Base-by-base conservation (phyloP, 768 basidiomycete species). In the Tricholomella constricta region DNA sequence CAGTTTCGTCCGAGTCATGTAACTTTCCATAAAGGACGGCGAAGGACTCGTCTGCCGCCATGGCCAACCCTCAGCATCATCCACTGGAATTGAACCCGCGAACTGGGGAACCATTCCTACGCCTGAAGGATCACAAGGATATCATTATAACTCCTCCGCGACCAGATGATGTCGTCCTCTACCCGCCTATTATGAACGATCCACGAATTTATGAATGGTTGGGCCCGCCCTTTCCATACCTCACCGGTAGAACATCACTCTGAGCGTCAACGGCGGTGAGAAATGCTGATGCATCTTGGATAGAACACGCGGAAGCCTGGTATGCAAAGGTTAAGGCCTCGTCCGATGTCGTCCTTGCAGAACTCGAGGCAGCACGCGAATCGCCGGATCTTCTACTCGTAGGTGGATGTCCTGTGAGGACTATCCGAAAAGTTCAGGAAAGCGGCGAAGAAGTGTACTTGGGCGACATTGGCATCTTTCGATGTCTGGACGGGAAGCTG, bases 121-220 rank as follows among this genome's bases (percentile, higher is more conserved):
- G 78, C 10, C 73, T 88, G 19, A 62, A 58, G 52, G 58, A 69
- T 31, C 82, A 82, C 34, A 71, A 75, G 49, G 74, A 81, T 52
- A 80, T 86, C 56, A 78, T 87, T 50, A 55, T 87, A 32, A 87
- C 85, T 6, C 79, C 85, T 15, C 81, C 81, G 15, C 80, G 85
- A 35, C 46, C 11, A 65, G 72, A 23, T 46, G 60, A 58, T 52
- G 50, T 55, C 4, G 36, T n/a, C 19, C 53, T 55, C 8, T 52
- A 74, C n/a, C 55, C 72, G 6, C 57, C 69, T 0, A 60, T 72
- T 52, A 58, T 86, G 59, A 85, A 84, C 55, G 81, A 88, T 55
- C 65, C 68, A 29, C 62, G 69, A 5, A 71, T 89, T 6, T 76
- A 72, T 48, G 58, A 58, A 22, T 78, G 69, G 73, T 59, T 88